A percentile compares a stretch with the other conserved stretches of the same genome.
Evolutionary conservation across 2,329 filamentous ascomycete species (phyloP).

Genomic region (Ampelomyces quisqualis): DNA sequence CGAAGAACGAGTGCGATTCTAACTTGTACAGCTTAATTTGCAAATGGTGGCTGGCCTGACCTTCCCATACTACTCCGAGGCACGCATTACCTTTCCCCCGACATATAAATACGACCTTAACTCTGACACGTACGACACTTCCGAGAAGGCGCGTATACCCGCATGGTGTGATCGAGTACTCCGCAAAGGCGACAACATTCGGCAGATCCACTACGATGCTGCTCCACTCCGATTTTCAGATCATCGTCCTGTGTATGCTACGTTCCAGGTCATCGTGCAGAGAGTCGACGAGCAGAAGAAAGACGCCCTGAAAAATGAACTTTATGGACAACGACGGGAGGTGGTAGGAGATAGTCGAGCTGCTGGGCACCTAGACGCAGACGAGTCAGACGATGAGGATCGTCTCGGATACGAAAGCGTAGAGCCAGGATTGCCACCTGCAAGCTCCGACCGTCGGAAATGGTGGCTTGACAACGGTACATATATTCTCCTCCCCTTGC

Average conservation of each 20-base stretch:
- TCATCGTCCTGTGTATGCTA: slow-evolving; percentile 90
- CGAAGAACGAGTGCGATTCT: slow-evolving; percentile 15
- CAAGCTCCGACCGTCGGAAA: slow-evolving; percentile 62
- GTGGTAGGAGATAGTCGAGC: slow-evolving; percentile 66
- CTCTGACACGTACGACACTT: slow-evolving; percentile 86
- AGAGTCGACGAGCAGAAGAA: slow-evolving; percentile 75
- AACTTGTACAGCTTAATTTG: slow-evolving; percentile 68
- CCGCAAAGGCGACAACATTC: slow-evolving; percentile 78
- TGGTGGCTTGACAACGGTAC: slow-evolving; percentile 66
- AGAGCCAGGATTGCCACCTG: slow-evolving; percentile 69
- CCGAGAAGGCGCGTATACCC: slow-evolving; percentile 91
- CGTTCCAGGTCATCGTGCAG: slow-evolving; percentile 80
- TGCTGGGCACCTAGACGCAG: slow-evolving; percentile 50
- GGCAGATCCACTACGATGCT: slow-evolving; percentile 78
- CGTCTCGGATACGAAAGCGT: slow-evolving; percentile 78
- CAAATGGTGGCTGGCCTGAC: slow-evolving; percentile 93
- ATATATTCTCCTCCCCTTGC: slow-evolving; percentile 53
- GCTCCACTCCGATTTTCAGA: slow-evolving; percentile 88
- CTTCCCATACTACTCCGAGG: slow-evolving; percentile 91
- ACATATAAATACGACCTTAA: slow-evolving; percentile 96
- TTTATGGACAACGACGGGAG: slow-evolving; percentile 69
- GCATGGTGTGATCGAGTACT: slow-evolving; percentile 97
- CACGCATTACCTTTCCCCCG: slow-evolving; percentile 81
- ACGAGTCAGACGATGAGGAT: slow-evolving; percentile 75
- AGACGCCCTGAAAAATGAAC: slow-evolving; percentile 68